Percentiles rank a stretch among this genome's conserved stretches.
Conservation (phyloP, 2,329 filamentous ascomycete genomes). For the Incumbomyces lentus region DNA sequence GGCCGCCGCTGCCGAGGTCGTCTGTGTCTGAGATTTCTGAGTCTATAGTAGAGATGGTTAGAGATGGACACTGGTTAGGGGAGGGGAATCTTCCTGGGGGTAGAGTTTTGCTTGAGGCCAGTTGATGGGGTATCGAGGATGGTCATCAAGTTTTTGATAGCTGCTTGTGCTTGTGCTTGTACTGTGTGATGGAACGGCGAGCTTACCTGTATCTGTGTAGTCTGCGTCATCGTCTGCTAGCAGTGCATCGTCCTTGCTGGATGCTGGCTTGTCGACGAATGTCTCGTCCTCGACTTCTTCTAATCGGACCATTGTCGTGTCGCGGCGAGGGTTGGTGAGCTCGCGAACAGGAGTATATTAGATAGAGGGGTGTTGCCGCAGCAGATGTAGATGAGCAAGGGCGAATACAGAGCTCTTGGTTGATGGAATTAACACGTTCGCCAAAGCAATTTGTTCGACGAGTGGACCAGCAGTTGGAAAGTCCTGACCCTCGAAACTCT, state of each 20-base stretch:
- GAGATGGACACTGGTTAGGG: constrained; percentile 8
- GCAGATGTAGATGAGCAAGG: too few relatives aligned
- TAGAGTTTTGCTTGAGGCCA: constrained; percentile 3
- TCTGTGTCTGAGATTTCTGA: constrained; percentile 77
- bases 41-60: constrained; percentile 39
- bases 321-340: not conserved
- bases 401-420: too few relatives aligned
- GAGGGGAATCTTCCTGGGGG: constrained; percentile 42
- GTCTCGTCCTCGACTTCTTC: constrained; percentile 96
- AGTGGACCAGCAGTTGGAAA: too few relatives aligned
- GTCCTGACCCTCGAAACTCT: too few relatives aligned
- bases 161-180: too few relatives aligned
- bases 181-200: not conserved
- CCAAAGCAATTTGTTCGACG: too few relatives aligned
- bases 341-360: too few relatives aligned
- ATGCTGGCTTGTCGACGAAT: constrained; percentile 64
- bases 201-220: constrained; percentile 81
- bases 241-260: constrained; percentile 47
- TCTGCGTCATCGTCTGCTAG: constrained; percentile 56
- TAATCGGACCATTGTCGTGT: constrained; percentile 74
- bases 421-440: too few relatives aligned
- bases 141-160: not conserved
- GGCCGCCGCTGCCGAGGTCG: constrained; percentile 47
- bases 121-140: constrained; percentile 5
- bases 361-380: too few relatives aligned